Evolutionary conservation across 768 basidiomycete species (phyloP), one percentile per base, ranked within the genome.

Genomic region (Tricholoma sp.): DNA sequence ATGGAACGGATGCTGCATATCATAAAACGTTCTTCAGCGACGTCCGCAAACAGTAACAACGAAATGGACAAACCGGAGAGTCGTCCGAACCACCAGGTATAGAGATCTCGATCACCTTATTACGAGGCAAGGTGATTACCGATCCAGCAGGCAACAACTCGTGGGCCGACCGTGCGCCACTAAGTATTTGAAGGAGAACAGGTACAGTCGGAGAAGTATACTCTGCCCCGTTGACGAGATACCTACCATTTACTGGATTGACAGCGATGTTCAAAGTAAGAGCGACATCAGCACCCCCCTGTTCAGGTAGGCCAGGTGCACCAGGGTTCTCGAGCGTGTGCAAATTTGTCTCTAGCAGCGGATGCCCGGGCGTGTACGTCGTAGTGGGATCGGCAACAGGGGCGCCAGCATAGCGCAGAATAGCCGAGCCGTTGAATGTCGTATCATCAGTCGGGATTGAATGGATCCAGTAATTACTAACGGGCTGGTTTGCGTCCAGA

Each of bases 381-480:
- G 72, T 72, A 18, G 61, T 69, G 5, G 76, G 76, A 15, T 79
- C 77, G 9, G 34, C 34, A 36, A 10, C 8, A 36, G 34, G n/a
- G 41, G 41, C 41, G 6, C 41, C 41, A 17, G n/a, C 41, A 37
- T 83, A 83, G 15, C 77, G 73, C 9, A 83, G 65, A 42, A 82
- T 80, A 2, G 80, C 84, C 11, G 76, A 80, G 63, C 80, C 80
- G 18, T 67, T 70, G n/a, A 18, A 4, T 6, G 10, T 10, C 39
- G 4, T 6, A 4, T 11, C 17, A 0, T 31, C 44, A 45, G 70
- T 70, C 3, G 73, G 70, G 12, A 65, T 39, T 9, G 63, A 59
- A 33, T 62, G 68, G 34, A 75, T 61, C 66, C 76, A 76, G 61
- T 78, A 78, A 61, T 77, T 77, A 15, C 48, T 61, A 10, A 74